A percentile compares a stretch with the other conserved stretches of the same genome.
Conservation (phyloP, 805 yeast genomes). For the Wickerhamiella musiphila region DNA sequence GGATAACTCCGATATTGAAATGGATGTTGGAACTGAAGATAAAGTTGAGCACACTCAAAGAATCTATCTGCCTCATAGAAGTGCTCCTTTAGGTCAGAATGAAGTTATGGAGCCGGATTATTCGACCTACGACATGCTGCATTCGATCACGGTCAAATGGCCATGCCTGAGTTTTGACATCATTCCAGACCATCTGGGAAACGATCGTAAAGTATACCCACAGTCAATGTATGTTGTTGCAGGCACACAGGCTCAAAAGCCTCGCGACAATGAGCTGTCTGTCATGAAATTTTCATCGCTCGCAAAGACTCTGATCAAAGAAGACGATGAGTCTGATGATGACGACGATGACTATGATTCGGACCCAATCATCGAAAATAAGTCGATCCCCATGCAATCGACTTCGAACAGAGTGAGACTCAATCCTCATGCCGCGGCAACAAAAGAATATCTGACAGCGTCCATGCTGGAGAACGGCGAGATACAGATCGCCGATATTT, state of each 20-base stretch:
- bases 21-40: constrained; percentile 17
- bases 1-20: constrained; percentile 55
- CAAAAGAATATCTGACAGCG: constrained; percentile 76
- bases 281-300: constrained; percentile 70
- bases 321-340: constrained; percentile 59
- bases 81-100: constrained; percentile 83
- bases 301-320: constrained; percentile 72
- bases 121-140: constrained; percentile 88
- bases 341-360: constrained; percentile 57
- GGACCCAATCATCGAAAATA: constrained; percentile 76
- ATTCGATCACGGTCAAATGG: constrained; percentile 88
- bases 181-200: constrained; percentile 71
- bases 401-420: constrained; percentile 84
- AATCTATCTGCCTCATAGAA: constrained; percentile 73
- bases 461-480: constrained; percentile 83
- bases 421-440: constrained; percentile 53
- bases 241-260: constrained; percentile 81
- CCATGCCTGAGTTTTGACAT: constrained; percentile 87
- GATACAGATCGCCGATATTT: constrained; percentile 65
- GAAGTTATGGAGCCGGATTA: constrained; percentile 96
- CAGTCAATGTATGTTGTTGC: constrained; percentile 73
- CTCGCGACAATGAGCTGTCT: constrained; percentile 76
- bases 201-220: constrained; percentile 79
- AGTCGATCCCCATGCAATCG: constrained; percentile 53
- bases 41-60: constrained; percentile 25